phyloP scores from a whole-genome alignment of 2,329 filamentous ascomycete genomes.

The Helotiales sp. region DNA sequence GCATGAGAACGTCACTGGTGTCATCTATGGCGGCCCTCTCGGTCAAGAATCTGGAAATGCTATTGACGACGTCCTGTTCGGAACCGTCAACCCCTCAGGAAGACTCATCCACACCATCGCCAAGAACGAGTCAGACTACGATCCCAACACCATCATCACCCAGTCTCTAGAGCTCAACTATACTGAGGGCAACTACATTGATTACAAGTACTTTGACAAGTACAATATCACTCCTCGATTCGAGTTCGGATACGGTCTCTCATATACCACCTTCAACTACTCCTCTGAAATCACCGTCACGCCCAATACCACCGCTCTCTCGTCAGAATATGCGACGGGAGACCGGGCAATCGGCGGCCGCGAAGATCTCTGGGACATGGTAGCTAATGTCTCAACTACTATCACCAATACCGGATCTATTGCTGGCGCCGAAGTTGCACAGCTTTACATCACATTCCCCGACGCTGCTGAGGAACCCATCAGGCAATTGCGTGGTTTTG shows the following conservation, averaged over 20 bases:
- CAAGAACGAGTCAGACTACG: conserved; percentile 47
- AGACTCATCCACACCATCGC: conserved; percentile 78
- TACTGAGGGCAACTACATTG: conserved; percentile 56
- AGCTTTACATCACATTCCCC: conserved; percentile 31
- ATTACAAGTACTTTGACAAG: conserved; percentile 72
- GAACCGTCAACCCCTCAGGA: conserved; percentile 72
- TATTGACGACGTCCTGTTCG: conserved; percentile 79
- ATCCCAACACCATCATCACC: conserved; percentile 26
- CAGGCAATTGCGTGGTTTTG: conserved; percentile 63
- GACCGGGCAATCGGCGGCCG: conserved; percentile 45
- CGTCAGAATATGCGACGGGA: conserved; percentile 39
- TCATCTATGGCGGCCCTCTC: conserved; percentile 76
- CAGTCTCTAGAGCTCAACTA: not conserved
- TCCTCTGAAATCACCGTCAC: conserved; percentile 62
- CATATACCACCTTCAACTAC: conserved; percentile 36
- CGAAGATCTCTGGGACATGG: conserved; percentile 53
- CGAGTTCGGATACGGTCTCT: conserved; percentile 78
- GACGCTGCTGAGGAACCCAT: conserved; percentile 42
- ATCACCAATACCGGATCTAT: conserved; percentile 53
- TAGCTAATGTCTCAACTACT: conserved; percentile 48
- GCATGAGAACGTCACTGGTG: conserved; percentile 76
- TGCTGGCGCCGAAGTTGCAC: conserved; percentile 33
- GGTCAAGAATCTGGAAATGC: conserved; percentile 81
- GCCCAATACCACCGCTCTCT: conserved; percentile 33
- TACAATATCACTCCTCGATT: conserved; percentile 64